Evolutionary conservation across 441 rosid species (phyloP).

Genomic region (Corymbia calophylla): DNA sequence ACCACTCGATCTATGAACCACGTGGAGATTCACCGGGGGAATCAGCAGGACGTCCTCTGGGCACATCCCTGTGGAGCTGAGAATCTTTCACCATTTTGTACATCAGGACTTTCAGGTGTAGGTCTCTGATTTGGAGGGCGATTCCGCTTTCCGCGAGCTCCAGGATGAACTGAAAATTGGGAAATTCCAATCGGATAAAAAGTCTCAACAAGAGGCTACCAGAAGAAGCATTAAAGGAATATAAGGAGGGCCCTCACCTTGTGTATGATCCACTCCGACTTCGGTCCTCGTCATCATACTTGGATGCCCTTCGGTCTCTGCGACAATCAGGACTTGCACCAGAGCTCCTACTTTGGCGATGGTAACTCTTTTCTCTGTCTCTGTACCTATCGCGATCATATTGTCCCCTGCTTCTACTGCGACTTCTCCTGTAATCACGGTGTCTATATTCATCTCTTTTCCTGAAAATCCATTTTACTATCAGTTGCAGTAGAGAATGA

Average conservation of each 20-base stretch:
- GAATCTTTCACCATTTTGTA: background rate
- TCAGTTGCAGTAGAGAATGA: background rate
- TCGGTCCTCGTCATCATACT: slow-evolving; percentile 41
- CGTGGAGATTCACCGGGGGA: accelerated
- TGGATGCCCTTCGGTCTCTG: slow-evolving; percentile 35
- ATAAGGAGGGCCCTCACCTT: slow-evolving; percentile 19
- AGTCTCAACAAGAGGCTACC: background rate
- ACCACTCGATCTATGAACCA: background rate
- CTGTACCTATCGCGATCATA: slow-evolving; percentile 41
- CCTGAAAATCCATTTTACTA: slow-evolving; percentile 10
- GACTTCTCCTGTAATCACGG: slow-evolving; percentile 38
- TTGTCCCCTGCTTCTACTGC: slow-evolving; percentile 47
- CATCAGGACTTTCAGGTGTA: background rate
- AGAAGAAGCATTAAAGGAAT: background rate
- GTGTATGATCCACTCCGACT: slow-evolving; percentile 39
- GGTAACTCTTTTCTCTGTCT: slow-evolving; percentile 38
- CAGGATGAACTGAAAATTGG: background rate
- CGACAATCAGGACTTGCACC: slow-evolving; percentile 41
- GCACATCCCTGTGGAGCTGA: background rate
- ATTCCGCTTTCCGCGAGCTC: background rate
- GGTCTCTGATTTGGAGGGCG: background rate
- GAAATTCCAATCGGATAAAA: background rate
- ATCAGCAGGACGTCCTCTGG: background rate
- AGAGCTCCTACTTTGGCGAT: slow-evolving; percentile 41
- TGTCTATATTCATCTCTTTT: slow-evolving; percentile 45